Conservation (phyloP, 257 asterid species). For the Ligustrum vulgare region DNA sequence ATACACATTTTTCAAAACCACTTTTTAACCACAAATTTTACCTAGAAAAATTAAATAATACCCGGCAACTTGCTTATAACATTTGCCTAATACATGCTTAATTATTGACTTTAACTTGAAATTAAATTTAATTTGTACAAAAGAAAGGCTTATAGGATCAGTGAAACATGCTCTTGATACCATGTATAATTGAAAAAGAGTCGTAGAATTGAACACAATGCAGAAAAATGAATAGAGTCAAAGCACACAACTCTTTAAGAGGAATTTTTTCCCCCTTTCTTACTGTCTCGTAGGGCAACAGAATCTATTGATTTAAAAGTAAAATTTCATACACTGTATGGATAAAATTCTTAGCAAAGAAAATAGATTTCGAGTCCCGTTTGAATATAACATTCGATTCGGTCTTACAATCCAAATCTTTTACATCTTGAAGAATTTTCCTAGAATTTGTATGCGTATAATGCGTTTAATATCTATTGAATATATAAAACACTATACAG, state of each 20-base stretch:
- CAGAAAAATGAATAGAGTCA: not conserved
- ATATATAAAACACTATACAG: not conserved
- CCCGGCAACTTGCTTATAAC: no score
- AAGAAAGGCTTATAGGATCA: no score
- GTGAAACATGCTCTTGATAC: not conserved
- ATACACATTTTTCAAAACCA: no score
- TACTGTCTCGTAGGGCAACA: not conserved
- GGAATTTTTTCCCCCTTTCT: not conserved
- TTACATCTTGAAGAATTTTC: slow-evolving; percentile 25
- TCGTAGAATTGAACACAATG: not conserved
- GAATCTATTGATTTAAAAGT: slow-evolving; percentile 9
- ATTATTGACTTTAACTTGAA: no score
- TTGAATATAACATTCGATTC: slow-evolving; percentile 39
- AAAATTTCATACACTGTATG: slow-evolving; percentile 19
- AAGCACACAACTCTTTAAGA: not conserved
- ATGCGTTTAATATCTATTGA: no score
- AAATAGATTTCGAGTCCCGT: slow-evolving; percentile 3
- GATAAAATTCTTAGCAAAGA: slow-evolving; percentile 24
- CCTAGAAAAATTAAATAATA: no score
- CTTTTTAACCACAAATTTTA: no score
- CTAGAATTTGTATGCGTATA: not conserved
- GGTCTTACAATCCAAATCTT: slow-evolving; percentile 36
- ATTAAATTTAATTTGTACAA: no score
- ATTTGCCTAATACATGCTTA: no score
- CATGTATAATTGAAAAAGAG: not conserved